Percentiles rank a stretch among this genome's conserved stretches.
Evolutionary conservation across 768 basidiomycete species (phyloP).

Genomic region (Rhodotorula paludigena): DNA sequence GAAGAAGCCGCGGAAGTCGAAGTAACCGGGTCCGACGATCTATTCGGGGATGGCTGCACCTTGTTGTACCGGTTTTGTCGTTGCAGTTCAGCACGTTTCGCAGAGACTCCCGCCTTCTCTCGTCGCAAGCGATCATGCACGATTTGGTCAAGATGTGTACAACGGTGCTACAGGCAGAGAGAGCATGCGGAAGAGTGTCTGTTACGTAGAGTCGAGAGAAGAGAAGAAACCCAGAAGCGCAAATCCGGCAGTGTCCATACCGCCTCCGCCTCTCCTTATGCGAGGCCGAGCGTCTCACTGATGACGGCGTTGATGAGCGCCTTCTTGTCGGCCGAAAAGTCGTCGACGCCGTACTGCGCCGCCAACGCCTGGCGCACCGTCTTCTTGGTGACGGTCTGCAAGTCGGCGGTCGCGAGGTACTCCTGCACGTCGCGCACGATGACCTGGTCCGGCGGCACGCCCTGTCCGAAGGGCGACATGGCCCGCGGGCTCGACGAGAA

Average conservation of each 20-base stretch:
- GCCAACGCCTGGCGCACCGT: slow-evolving; percentile 80
- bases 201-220: too few relatives aligned
- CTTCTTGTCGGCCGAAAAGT: slow-evolving; percentile 59
- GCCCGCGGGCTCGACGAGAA: neutral
- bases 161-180: too few relatives aligned
- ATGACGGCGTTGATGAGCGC: slow-evolving; percentile 70
- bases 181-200: too few relatives aligned
- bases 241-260: neutral
- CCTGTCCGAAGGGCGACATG: neutral
- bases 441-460: slow-evolving; percentile 15
- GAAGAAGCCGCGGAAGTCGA: slow-evolving; percentile 18
- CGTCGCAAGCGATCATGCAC: too few relatives aligned
- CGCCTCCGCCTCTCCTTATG: neutral
- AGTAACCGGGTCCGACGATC: neutral
- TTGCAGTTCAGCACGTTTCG: too few relatives aligned
- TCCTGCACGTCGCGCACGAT: slow-evolving; percentile 49
- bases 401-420: slow-evolving; percentile 69
- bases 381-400: slow-evolving; percentile 87
- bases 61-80: too few relatives aligned
- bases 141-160: too few relatives aligned
- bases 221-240: neutral
- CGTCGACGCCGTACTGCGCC: slow-evolving; percentile 69
- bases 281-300: slow-evolving; percentile 48
- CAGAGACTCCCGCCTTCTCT: too few relatives aligned
- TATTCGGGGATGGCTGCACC: too few relatives aligned